Conservation (phyloP, 345 rosid species). For the Citrus trifoliata region DNA sequence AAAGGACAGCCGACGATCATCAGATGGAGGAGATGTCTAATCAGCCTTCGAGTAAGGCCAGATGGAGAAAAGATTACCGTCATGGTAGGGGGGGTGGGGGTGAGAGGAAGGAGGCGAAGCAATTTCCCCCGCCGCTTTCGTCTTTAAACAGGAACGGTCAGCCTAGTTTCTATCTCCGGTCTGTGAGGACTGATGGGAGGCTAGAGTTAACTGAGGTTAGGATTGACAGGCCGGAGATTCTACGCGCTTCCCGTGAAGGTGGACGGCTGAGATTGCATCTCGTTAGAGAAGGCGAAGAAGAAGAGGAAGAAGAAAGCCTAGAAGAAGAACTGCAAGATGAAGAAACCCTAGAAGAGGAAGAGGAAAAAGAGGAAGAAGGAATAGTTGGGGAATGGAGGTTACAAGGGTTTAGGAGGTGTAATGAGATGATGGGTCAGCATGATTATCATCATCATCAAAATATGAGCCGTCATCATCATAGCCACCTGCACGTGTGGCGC, state of each 20-base stretch:
- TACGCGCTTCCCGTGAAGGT: conserved; percentile 47
- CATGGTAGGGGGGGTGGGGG: not conserved
- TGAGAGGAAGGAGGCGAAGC: conserved; percentile 27
- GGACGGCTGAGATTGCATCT: conserved; percentile 74
- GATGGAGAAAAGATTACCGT: conserved; percentile 19
- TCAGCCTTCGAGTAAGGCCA: not conserved
- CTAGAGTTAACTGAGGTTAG: conserved; percentile 61
- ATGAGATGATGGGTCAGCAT: conserved; percentile 23
- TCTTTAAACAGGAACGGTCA: conserved; percentile 58
- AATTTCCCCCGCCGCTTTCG: conserved; percentile 65
- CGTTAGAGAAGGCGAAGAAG: conserved; percentile 10
- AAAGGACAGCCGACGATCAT: conserved; percentile 41
- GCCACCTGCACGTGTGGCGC: conserved; percentile 47
- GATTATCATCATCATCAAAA: conserved; percentile 19
- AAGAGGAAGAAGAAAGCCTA: no score
- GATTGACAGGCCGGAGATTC: conserved; percentile 53
- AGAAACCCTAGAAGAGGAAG: conserved; percentile 14
- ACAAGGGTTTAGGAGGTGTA: conserved; percentile 46
- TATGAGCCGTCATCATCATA: conserved; percentile 14
- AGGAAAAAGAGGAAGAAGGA: conserved; percentile 12
- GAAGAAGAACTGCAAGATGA: conserved; percentile 3
- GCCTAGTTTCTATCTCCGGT: conserved; percentile 53
- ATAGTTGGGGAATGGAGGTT: conserved; percentile 10
- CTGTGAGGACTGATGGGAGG: conserved; percentile 68
- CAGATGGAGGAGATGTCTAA: not conserved